Evolutionary conservation across 1,139 yeast species (phyloP), one percentile per base, ranked within the genome.

Genomic region (Ashbya aceris): DNA sequence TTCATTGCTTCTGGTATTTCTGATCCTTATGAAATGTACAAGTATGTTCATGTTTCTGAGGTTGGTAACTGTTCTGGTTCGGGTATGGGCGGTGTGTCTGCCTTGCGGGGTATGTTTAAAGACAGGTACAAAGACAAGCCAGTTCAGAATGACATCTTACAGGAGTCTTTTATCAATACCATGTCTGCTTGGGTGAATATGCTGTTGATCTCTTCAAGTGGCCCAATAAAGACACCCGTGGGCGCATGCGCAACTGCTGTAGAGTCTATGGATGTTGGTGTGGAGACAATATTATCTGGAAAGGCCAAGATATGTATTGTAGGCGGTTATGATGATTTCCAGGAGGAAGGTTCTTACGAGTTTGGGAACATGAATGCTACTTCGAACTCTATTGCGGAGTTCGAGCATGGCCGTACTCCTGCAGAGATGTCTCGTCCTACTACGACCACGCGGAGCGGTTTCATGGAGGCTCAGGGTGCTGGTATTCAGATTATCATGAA

Each of bases 101-200:
- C 98, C 44, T 71, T 91, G 62, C 84, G 94, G 68, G 96, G 96
- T 56, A 91, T 91, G 97, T 91, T 87, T 74, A 87, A 77, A 69
- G 96, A 89, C 64, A 81, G 98, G 71, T 89, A 73, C 71, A 72
- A 77, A 55, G 98, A 91, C 63, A 74, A 74, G 66, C 96, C 95
- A 45, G 96, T 89, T 45, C 98, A 91, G 72, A 91, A 85, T 63
- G 98, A 91, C 68, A 83, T 91, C 55, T 74, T 91, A 58, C 98
- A 89, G 70, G 98, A 91, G 69, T 89, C 98, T 45, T 91, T 91
- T 70, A 87, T 93, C 70, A 91, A 91, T 74, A 91, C 98, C 46
- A 91, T 91, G 97, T 77, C 96, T 53, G 98, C 98, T 50, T 91
- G 98, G 98, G 96, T 91, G 54, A 91, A 91, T 63, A 91, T 91